Conservation (phyloP, 2,329 filamentous ascomycete genomes). For the Colletotrichum brevisporum region DNA sequence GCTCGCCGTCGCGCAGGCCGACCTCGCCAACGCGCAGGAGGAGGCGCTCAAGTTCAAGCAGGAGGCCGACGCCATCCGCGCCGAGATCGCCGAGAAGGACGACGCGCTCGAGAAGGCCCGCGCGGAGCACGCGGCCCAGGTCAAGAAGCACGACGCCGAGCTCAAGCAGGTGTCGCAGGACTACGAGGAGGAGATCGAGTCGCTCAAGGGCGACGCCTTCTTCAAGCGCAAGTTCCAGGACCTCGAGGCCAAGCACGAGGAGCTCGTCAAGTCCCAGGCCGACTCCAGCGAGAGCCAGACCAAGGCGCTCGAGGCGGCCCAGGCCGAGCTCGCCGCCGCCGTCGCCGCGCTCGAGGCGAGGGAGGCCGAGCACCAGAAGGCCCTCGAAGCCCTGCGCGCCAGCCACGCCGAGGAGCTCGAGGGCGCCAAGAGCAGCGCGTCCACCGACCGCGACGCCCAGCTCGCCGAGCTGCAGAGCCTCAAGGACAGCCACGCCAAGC, state of each 20-base stretch:
- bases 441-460: slow-evolving; percentile 64
- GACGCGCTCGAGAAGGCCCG: slow-evolving; percentile 65
- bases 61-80: slow-evolving; percentile 63
- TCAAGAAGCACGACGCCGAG: slow-evolving; percentile 68
- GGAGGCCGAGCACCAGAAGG: slow-evolving; percentile 67
- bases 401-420: slow-evolving; percentile 73
- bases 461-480: slow-evolving; percentile 66
- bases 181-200: slow-evolving; percentile 76
- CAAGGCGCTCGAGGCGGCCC: slow-evolving; percentile 58
- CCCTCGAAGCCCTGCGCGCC: slow-evolving; percentile 68
- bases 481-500: slow-evolving; percentile 67
- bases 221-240: slow-evolving; percentile 76
- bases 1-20: slow-evolving; percentile 60
- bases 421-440: slow-evolving; percentile 66
- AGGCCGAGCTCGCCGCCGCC: slow-evolving; percentile 60
- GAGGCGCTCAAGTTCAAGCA: slow-evolving; percentile 63
- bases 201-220: slow-evolving; percentile 72
- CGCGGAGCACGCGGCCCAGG: slow-evolving; percentile 57
- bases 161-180: slow-evolving; percentile 72
- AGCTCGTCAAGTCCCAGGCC: slow-evolving; percentile 54
- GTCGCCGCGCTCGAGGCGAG: slow-evolving; percentile 64
- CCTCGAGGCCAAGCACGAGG: slow-evolving; percentile 70
- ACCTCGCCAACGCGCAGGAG: slow-evolving; percentile 59
- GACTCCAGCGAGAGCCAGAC: slow-evolving; percentile 56
- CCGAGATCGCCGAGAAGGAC: slow-evolving; percentile 63